Evolutionary conservation across 1,139 yeast genomes (phyloP).

Genomic region (Sugiyamaella neomexicana): DNA sequence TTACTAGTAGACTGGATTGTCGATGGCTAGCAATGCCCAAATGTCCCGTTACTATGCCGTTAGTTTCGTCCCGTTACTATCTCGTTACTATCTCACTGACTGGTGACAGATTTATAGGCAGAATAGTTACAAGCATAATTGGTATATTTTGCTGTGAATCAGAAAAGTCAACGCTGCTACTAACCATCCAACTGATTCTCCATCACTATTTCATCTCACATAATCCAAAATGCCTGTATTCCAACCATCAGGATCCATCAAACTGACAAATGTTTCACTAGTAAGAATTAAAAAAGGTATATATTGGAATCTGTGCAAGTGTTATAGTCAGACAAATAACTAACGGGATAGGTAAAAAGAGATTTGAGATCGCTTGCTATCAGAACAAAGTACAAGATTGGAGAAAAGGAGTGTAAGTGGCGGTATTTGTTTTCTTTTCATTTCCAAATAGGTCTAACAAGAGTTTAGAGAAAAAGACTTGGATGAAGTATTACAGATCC

Average conservation of each 20-base stretch:
- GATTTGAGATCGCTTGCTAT: constrained; percentile 95
- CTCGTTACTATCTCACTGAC: too few species aligned
- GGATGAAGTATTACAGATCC: constrained; percentile 94
- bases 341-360: constrained; percentile 49
- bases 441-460: not conserved
- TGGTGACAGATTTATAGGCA: too few species aligned
- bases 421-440: too few species aligned
- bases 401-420: constrained; percentile 64
- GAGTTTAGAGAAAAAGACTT: constrained; percentile 71
- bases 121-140: too few species aligned
- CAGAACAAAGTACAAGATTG: constrained; percentile 97
- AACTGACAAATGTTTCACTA: constrained; percentile 88
- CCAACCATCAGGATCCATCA: constrained; percentile 87
- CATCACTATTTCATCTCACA: too few species aligned
- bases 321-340: constrained; percentile 23
- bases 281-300: constrained; percentile 83
- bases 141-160: too few species aligned
- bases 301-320: not conserved
- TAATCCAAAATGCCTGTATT: constrained; percentile 44
- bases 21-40: too few species aligned
- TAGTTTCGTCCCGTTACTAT: too few species aligned
- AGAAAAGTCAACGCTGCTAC: too few species aligned
- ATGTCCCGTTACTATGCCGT: too few species aligned
- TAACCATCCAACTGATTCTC: too few species aligned
- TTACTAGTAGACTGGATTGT: too few species aligned